Conservation (phyloP, 345 rosid genomes). For the Microthlaspi erraticum region DNA sequence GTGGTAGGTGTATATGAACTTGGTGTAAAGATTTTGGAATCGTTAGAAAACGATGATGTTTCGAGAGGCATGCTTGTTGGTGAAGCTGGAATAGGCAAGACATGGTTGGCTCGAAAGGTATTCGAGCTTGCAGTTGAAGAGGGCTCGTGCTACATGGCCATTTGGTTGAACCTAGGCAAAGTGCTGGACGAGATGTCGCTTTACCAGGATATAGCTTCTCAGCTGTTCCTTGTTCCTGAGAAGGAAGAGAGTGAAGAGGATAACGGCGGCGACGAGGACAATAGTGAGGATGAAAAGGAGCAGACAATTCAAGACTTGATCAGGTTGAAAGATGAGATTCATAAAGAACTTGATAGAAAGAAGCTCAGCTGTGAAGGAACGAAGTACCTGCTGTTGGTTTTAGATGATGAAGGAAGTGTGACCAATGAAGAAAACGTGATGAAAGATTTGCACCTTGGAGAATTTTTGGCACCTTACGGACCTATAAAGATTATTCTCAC, state of each 20-base stretch:
- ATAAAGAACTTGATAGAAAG: neutral
- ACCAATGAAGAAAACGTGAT: neutral
- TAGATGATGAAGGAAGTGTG: constrained; percentile 42
- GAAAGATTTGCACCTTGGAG: neutral
- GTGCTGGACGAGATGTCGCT: too few species aligned
- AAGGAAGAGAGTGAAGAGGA: too few species aligned
- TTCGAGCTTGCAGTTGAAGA: too few species aligned
- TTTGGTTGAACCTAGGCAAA: too few species aligned
- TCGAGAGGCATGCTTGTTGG: too few species aligned
- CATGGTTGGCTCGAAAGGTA: too few species aligned
- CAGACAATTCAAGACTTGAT: neutral
- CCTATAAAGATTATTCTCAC: constrained; percentile 29
- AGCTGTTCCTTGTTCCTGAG: too few species aligned
- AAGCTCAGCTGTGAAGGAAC: neutral
- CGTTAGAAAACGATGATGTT: too few species aligned
- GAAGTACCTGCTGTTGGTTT: neutral
- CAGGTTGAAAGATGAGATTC: neutral
- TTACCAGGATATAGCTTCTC: too few species aligned
- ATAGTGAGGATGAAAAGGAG: neutral
- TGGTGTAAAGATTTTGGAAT: too few species aligned
- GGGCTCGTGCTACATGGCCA: too few species aligned
- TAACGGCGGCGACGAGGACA: neutral
- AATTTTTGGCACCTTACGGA: neutral
- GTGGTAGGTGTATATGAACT: neutral
- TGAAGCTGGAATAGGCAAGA: too few species aligned